Evolutionary conservation across 495 filamentous ascomycete genomes (phyloP), one percentile per base, ranked within the genome.

Genomic region (Saxophila tyrrhenica): DNA sequence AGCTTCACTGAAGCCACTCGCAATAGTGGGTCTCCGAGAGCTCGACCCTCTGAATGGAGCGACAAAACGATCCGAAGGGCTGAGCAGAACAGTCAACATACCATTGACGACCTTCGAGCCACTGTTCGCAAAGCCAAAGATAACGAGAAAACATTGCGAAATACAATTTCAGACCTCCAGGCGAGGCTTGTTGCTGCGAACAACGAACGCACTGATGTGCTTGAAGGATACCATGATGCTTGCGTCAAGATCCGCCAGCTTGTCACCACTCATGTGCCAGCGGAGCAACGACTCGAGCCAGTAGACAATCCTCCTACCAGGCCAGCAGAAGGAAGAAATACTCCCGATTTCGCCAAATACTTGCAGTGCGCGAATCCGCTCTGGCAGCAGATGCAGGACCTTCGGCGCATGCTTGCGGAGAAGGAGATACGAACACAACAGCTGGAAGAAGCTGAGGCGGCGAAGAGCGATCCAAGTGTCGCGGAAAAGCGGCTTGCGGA

Each of bases 171-270:
- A 2, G 56, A 55, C 20, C 49, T 62, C 5, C 51, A 62, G 32
- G 51, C 38, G 9, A 56, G 60, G 20, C 46, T 62, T 3, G 51
- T 56, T 38, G 39, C 25, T 16, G 51, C 60, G 21, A 62, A 62
- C 43, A 58, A 55, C 39, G 51, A 58, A 44, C 56, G 56, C 17
- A 55, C 41, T 19, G 60, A 62, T 39, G 48, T 59, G 0, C 60
- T 62, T 8, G 60, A 62, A 50, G 60, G 56, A 21, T 56, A 52
- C 24, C 56, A 59, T 32, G 60, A 55, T 20, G 56, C 53, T 25
- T 55, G 49, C 17, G 43, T 48, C 19, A 19, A 52, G 25, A 19
- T 58, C 15, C 52, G 25, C 20, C 42, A 42, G 38, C 32, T 62
- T 50, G n/a, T 54, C 43, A 23, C 5, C 11, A 48, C 35, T 23